Base-by-base conservation (phyloP, 108 stramenopile species). In the Poteriospumella lacustris region DNA sequence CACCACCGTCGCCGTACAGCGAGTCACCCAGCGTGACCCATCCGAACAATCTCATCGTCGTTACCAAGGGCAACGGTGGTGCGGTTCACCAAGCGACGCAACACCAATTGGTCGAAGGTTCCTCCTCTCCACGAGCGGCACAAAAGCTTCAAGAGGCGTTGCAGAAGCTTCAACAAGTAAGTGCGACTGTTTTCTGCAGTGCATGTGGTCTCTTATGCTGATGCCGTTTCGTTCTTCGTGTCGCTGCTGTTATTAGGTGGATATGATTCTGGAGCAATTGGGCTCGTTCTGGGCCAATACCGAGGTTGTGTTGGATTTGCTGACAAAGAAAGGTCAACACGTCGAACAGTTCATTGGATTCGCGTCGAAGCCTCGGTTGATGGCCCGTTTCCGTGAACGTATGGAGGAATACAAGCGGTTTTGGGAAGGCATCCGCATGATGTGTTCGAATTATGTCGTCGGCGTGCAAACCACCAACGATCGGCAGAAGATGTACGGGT, bases 231-330 rank as follows among this genome's bases (percentile, higher is more conserved):
- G 24, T 19, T 56, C 15, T 19, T 56, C 24, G 24, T 24, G 15
- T 56, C 52, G 15, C 24, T 56, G 24, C 15, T 19, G 15, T 56
- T 19, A 56, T 56, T 80, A 84, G 68, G 81, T 84, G 3, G 84
- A 85, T 75, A 42, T 39, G 24, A 82, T 85, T 0, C 36, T 85
- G 76, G 84, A 85, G 38, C 82, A 85, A 60, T 82, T 85, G 0
- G 82, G 81, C 26, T 42, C 82, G 26, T 85, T 85, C 60, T 85
- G 84, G 84, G 84, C 84, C 3, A 83, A 85, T 78, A 85, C 82
- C 3, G 84, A 85, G 80, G 83, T 82, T 33, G 80, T 85, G 0
- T 77, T 85, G 2, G 82, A 85, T 2, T 79, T 81, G 12, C 82
- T 85, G 1, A 47, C 82, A 28, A 79, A 79, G 44, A 85, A 85